phyloP scores from a whole-genome alignment of 2,329 filamentous ascomycete genomes.

The Ceratocystis papillata region DNA sequence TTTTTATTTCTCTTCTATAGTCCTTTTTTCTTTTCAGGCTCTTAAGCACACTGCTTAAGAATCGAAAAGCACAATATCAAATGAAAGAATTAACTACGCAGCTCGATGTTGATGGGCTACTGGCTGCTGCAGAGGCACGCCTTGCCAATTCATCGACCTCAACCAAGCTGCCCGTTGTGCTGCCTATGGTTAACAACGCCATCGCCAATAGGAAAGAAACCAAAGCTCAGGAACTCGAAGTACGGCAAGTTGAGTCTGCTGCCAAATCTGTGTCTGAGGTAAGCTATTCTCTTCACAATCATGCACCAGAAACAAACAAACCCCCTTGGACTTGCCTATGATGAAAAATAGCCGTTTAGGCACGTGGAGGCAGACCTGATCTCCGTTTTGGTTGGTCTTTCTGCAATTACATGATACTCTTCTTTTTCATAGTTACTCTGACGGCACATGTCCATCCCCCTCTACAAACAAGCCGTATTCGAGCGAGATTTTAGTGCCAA shows the following conservation, averaged over 20 bases:
- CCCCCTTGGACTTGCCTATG: constrained; percentile 27
- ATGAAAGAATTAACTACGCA: constrained; percentile 16
- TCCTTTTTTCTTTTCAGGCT: background rate
- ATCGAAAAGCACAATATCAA: background rate
- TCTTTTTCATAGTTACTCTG: constrained; percentile 65
- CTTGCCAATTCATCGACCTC: constrained; percentile 14
- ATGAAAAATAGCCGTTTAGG: constrained; percentile 36
- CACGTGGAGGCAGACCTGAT: constrained; percentile 34
- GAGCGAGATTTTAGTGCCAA: background rate
- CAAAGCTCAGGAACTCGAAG: constrained; percentile 13
- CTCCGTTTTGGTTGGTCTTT: constrained; percentile 37
- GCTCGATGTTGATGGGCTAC: constrained; percentile 30
- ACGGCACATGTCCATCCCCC: constrained; percentile 30
- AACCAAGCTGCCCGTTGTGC: constrained; percentile 11
- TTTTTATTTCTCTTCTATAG: background rate
- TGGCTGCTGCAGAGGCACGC: constrained; percentile 22
- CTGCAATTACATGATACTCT: constrained; percentile 50
- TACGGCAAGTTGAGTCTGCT: constrained; percentile 15
- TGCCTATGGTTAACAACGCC: constrained; percentile 7
- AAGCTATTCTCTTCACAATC: constrained; percentile 24
- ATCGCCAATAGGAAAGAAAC: background rate
- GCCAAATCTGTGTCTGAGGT: constrained; percentile 28
- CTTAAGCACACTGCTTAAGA: background rate
- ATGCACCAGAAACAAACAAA: background rate
- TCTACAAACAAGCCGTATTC: constrained; percentile 17